Conservation (phyloP, 2,329 filamentous ascomycete species). For the Colletotrichum brevisporum region DNA sequence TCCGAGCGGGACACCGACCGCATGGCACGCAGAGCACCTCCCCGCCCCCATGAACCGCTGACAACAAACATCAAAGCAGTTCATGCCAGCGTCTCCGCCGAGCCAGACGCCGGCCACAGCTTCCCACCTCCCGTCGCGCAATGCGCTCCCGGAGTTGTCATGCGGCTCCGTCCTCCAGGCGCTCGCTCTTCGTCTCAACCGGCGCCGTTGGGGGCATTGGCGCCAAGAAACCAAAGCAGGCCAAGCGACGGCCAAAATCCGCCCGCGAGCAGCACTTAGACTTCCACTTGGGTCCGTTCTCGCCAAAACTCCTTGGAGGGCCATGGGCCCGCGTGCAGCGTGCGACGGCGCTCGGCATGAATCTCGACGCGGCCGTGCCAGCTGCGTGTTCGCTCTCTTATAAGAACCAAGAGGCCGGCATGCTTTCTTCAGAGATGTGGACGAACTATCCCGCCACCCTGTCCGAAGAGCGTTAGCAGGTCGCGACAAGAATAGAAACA, state of each 20-base stretch:
- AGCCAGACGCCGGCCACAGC: not conserved
- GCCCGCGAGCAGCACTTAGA: not conserved
- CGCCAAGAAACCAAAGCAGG: constrained; percentile 18
- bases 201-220: constrained; percentile 6
- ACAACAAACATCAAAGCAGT: constrained; percentile 21
- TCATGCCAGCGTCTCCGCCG: constrained; percentile 6
- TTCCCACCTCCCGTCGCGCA: not conserved
- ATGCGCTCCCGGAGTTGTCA: not conserved
- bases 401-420: not conserved
- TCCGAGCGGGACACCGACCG: not conserved
- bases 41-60: not conserved
- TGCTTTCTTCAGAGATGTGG: not conserved
- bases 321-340: not conserved
- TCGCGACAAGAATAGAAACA: not conserved
- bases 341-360: not conserved
- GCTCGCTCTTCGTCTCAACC: constrained; percentile 9
- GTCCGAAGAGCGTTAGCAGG: not conserved
- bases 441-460: not conserved
- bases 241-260: not conserved
- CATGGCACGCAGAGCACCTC: constrained; percentile 8
- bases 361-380: not conserved
- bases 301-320: constrained; percentile 1
- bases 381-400: not conserved
- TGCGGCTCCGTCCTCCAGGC: not conserved
- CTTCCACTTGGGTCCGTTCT: constrained; percentile 10